These are phyloP conservation scores for Mycogone perniciosa DNA, from an alignment of 2,329 filamentous ascomycete genomes.

Conservation along the genomic window DNA sequence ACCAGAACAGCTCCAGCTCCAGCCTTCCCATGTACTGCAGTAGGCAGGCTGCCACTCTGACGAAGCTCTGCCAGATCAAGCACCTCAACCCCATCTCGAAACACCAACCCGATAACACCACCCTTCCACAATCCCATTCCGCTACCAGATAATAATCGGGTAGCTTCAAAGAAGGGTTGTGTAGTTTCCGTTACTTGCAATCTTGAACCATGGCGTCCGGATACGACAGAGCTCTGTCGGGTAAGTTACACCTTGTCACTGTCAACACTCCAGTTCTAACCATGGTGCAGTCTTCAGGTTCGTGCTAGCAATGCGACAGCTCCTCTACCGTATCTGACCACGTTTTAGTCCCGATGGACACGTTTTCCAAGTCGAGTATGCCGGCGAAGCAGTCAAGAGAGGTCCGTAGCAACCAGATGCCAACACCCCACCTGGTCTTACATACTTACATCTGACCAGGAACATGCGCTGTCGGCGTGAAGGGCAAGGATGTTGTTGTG, in stretches of 20 bases:
- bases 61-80: slow-evolving; percentile 28
- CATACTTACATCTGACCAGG: slow-evolving; percentile 42
- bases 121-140: slow-evolving; percentile 6
- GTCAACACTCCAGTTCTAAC: slow-evolving; percentile 33
- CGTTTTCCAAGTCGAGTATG: slow-evolving; percentile 99
- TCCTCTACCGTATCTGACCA: slow-evolving; percentile 1
- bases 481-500: slow-evolving; percentile 89
- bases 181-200: background rate
- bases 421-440: slow-evolving; percentile 7
- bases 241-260: slow-evolving; percentile 50
- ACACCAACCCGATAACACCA: slow-evolving; percentile 11
- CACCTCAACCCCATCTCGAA: slow-evolving; percentile 18
- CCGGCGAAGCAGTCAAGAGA: slow-evolving; percentile 96
- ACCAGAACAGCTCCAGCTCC: slow-evolving; percentile 20
- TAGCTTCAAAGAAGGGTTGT: background rate
- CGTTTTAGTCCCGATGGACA: slow-evolving; percentile 87
- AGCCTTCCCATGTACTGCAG: slow-evolving; percentile 20
- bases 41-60: slow-evolving; percentile 34
- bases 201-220: slow-evolving; percentile 67
- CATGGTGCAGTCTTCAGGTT: slow-evolving; percentile 72
- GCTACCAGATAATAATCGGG: background rate
- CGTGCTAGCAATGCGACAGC: slow-evolving; percentile 7
- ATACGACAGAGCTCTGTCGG: slow-evolving; percentile 98
- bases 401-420: slow-evolving; percentile 46
- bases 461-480: slow-evolving; percentile 96